Evolutionary conservation across 2,329 filamentous ascomycete species (phyloP).

Genomic region (Trichothecium roseum): DNA sequence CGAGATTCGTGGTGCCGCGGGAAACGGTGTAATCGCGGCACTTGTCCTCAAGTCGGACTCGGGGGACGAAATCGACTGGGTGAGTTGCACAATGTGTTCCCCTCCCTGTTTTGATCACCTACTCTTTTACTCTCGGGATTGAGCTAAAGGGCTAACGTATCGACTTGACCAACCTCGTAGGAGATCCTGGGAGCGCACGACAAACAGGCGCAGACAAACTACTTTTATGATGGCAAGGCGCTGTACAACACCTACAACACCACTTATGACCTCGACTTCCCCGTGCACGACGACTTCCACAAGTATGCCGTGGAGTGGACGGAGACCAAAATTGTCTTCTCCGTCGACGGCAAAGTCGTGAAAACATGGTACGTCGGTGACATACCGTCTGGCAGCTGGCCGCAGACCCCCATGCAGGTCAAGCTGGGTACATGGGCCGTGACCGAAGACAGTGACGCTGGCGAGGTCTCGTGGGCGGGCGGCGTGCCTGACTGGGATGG

Average conservation of each 20-base stretch:
- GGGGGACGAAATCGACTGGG: slow-evolving; percentile 58
- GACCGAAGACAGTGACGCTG: slow-evolving; percentile 37
- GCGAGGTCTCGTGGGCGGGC: slow-evolving; percentile 59
- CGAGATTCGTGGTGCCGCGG: slow-evolving; percentile 58
- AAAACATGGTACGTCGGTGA: slow-evolving; percentile 26
- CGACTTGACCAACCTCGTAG: slow-evolving; percentile 4
- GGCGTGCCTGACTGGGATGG: slow-evolving; percentile 30
- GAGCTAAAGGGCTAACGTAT: not conserved
- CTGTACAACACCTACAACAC: slow-evolving; percentile 40
- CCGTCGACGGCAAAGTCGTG: slow-evolving; percentile 37
- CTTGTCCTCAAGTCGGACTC: slow-evolving; percentile 68
- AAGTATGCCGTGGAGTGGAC: slow-evolving; percentile 64
- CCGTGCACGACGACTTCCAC: slow-evolving; percentile 35
- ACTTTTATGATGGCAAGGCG: slow-evolving; percentile 58
- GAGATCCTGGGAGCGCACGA: slow-evolving; percentile 17
- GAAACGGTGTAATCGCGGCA: slow-evolving; percentile 67
- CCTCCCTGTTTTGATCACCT: not conserved
- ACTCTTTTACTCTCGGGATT: no score
- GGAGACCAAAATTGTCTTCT: slow-evolving; percentile 44
- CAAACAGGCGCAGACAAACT: slow-evolving; percentile 67
- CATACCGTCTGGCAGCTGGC: slow-evolving; percentile 40
- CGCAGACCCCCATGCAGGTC: slow-evolving; percentile 60
- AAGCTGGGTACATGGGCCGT: slow-evolving; percentile 51
- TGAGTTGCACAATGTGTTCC: slow-evolving; percentile 4
- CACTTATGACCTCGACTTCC: slow-evolving; percentile 31